Evolutionary conservation across 2,329 filamentous ascomycete species (phyloP).

Genomic region (Ciborinia camelliae): DNA sequence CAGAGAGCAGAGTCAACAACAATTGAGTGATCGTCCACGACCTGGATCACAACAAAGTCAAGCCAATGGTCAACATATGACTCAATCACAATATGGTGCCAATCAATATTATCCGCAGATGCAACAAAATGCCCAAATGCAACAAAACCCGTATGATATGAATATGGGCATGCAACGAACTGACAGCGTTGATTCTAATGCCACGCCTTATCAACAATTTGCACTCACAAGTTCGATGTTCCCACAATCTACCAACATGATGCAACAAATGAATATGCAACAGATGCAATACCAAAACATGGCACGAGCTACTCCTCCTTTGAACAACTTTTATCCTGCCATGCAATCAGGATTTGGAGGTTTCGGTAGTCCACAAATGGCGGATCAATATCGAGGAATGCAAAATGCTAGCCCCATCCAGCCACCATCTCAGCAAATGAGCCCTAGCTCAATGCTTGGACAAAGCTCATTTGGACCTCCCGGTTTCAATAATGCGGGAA

Average conservation of each 20-base stretch:
- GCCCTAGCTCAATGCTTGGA: conserved; percentile 39
- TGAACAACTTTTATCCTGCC: conserved; percentile 55
- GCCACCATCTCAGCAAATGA: conserved; percentile 41
- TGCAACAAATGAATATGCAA: conserved; percentile 50
- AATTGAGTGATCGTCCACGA: conserved; percentile 50
- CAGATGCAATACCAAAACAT: conserved; percentile 57
- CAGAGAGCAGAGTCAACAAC: conserved; percentile 38
- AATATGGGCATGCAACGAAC: conserved; percentile 50
- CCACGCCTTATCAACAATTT: conserved; percentile 50
- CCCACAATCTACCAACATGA: conserved; percentile 42
- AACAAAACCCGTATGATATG: conserved; percentile 48
- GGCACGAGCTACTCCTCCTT: conserved; percentile 49
- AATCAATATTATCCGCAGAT: conserved; percentile 54
- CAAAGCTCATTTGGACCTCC: conserved; percentile 48
- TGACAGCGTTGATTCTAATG: conserved; percentile 50
- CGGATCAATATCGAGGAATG: conserved; percentile 55
- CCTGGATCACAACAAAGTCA: conserved; percentile 53
- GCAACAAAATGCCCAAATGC: conserved; percentile 45
- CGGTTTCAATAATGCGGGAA: conserved; percentile 46
- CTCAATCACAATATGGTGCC: conserved; percentile 41
- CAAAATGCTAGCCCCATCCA: conserved; percentile 51
- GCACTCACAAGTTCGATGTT: conserved; percentile 53
- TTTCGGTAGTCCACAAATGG: conserved; percentile 46
- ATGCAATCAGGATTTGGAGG: conserved; percentile 55
- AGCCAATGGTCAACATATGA: conserved; percentile 43